Percentiles rank a stretch among this genome's conserved stretches.
These are phyloP conservation scores for Curvularia hawaiiensis DNA, from an alignment of 2,329 filamentous ascomycete genomes.

Conservation along the genomic window DNA sequence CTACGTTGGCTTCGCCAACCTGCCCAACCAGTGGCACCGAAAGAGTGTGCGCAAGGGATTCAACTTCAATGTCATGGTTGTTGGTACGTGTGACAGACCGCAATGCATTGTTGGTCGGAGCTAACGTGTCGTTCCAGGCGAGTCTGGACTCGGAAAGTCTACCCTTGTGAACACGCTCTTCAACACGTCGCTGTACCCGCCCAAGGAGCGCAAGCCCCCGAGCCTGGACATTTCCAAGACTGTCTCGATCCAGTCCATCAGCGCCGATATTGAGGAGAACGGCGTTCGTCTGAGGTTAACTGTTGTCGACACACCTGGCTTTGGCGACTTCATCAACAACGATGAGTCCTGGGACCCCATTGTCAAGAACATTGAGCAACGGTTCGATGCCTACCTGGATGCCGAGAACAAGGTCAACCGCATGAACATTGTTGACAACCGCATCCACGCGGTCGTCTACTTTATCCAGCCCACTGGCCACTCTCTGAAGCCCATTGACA, in stretches of 20 bases:
- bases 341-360: conserved; percentile 99
- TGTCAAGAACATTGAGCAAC: conserved; percentile 99
- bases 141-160: conserved; percentile 98
- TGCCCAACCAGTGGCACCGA: conserved; percentile 99
- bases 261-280: conserved; percentile 86
- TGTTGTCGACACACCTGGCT: conserved; percentile 96
- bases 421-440: conserved; percentile 99
- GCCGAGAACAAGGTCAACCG: conserved; percentile 99
- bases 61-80: conserved; percentile 99
- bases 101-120: not conserved
- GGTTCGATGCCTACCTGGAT: conserved; percentile 97
- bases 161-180: conserved; percentile 99
- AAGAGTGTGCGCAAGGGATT: conserved; percentile 99
- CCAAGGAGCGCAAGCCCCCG: conserved; percentile 96
- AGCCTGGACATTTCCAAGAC: conserved; percentile 96
- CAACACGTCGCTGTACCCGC: conserved; percentile 98
- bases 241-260: conserved; percentile 60
- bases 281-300: conserved; percentile 95
- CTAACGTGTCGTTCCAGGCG: conserved; percentile 64
- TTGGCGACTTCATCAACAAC: conserved; percentile 99
- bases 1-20: conserved; percentile 97
- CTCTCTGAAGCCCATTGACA: conserved; percentile 96
- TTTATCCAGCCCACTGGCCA: conserved; percentile 99
- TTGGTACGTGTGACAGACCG: conserved; percentile 71
- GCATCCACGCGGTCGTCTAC: conserved; percentile 98